Base-by-base conservation (phyloP, 1,284 basidiomycete species). In the Exobasidium cylindrosporum region DNA sequence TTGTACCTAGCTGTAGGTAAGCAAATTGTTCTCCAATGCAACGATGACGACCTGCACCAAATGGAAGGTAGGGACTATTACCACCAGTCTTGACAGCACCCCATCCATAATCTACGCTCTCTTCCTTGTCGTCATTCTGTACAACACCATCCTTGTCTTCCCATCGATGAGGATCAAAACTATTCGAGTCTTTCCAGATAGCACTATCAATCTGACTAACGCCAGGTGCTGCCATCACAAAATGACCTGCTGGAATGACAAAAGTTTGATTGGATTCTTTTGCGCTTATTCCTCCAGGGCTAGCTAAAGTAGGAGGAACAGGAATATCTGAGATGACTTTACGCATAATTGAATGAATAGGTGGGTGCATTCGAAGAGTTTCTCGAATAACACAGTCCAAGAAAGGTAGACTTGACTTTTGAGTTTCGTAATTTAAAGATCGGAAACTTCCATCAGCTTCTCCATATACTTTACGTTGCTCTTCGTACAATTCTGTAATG, bases 11-110 rank as follows among this genome's bases (percentile, higher is more conserved):
- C 82, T 99, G 96, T 60, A 97, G 82, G 80, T 97, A 95, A 14
- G 96, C 96, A 77, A 97, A 98, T 86, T 92, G 91, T 83, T 96
- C 93, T 68, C 93, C 93, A 69, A 96, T 95, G 81, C 94, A 97
- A 61, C 93, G 84, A 82, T 97, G 93, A n/a, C 77, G 54, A 17
- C 76, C 95, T 50, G 95, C 94, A 62, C 95, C 96, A 77, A 99
- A 99, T 1, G 95, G 96, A 78, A 95, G 89, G 80, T 97, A 97
- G 29, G 81, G 80, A 14, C 68, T 73, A 61, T 80, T 81, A 17
- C 80, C 79, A 28, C 91, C 72, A 86, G 76, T 81, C 21, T 69
- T 72, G 62, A 83, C 79, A 63, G 75, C 86, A 58, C 95, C 96
- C 80, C 92, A 99, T 0, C 95, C 96, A 74, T 90, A 99, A 81